Base-by-base conservation (phyloP, 1,284 basidiomycete species). In the Fistulina hepatica region DNA sequence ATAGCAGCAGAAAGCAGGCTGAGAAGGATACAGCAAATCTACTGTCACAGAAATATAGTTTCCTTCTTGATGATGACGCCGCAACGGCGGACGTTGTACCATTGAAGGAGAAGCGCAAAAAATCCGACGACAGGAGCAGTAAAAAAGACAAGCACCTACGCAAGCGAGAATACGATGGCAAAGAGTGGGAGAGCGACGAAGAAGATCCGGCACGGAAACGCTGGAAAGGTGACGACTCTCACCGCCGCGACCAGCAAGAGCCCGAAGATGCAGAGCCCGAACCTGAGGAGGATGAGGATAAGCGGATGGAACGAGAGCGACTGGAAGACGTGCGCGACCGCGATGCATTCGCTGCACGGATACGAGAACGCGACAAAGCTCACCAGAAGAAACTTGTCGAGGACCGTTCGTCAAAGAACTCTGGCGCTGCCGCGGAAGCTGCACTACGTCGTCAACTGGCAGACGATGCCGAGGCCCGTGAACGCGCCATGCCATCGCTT, bases 371-470 rank as follows among this genome's bases (percentile, higher is more conserved):
- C 43, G 93, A 98, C 59, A 71, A 73, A 51, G 82, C 89, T 58
- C 74, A 73, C 56, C 89, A 84, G 26, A 94, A 93, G 64, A 85
- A 84, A 53, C 59, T 97, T n/a, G 81, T 97, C 25, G 85, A 92
- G 56, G 94, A 97, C 55, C 77, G 84, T 19, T 89, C 90, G 20
- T 83, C 84, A 11, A 83, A 81, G 53, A 60, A 62, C 17, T 56
- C 67, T 16, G 80, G 73, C 15, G 83, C 77, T 19, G 83, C 85
- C 21, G 76, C 83, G 6, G 93, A 97, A 51, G 86, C 89, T 13
- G 80, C 81, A 15, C 73, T 81, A 45, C 71, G 91, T 43, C 69
- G 85, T 45, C 71, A 80, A 37, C 64, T 97, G 6, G 92, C 88
- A 11, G 90, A 97, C 48, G 92, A 97, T 53, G 49, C 74, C 1